Conservation (phyloP, 2,329 filamentous ascomycete species). For the Nigrospora oryzae region DNA sequence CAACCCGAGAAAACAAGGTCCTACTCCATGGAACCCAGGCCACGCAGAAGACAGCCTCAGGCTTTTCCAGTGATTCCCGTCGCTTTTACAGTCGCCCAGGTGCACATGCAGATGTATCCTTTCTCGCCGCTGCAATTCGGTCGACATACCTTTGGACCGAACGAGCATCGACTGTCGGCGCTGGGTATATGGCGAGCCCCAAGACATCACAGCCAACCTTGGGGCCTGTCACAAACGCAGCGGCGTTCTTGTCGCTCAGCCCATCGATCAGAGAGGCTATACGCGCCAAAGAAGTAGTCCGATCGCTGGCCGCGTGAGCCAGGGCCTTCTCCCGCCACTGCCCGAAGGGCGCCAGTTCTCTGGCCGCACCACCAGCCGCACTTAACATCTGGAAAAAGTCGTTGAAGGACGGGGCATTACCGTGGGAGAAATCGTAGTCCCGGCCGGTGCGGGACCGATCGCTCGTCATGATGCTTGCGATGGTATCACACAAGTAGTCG, state of each 20-base stretch:
- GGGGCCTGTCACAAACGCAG: not conserved
- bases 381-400: constrained; percentile 15
- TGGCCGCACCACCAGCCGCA: constrained; percentile 4
- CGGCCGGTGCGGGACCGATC: constrained; percentile 11
- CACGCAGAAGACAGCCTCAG: too few species aligned
- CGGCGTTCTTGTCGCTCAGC: constrained; percentile 14
- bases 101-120: too few species aligned
- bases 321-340: constrained; percentile 15
- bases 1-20: too few species aligned
- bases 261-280: constrained; percentile 17
- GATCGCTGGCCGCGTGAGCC: constrained; percentile 10
- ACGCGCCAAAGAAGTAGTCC: constrained; percentile 12
- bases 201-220: too few species aligned
- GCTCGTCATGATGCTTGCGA: constrained; percentile 13
- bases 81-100: too few species aligned
- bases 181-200: too few species aligned
- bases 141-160: too few species aligned
- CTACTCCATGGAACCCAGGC: too few species aligned
- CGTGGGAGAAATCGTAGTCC: constrained; percentile 18
- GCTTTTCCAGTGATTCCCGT: too few species aligned
- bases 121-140: too few species aligned
- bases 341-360: constrained; percentile 11
- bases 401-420: constrained; percentile 12
- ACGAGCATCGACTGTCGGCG: too few species aligned
- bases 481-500: constrained; percentile 17